phyloP scores from a whole-genome alignment of 352 stramenopile species.

The Saprolegnia diclina region DNA sequence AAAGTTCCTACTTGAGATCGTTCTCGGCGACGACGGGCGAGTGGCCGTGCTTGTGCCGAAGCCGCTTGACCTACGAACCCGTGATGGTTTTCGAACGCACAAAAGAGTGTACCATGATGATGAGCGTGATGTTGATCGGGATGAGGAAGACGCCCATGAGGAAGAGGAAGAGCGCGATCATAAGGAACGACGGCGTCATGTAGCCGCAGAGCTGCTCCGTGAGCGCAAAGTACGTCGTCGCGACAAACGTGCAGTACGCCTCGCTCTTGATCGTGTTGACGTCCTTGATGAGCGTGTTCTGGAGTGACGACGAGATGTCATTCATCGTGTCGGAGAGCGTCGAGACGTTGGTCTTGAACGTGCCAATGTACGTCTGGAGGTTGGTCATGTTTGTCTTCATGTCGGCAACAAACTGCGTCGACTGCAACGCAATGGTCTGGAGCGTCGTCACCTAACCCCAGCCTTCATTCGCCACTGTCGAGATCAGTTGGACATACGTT shows the following conservation, averaged over 20 bases:
- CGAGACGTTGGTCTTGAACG: slow-evolving; percentile 45
- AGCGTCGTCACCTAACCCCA: slow-evolving; percentile 21
- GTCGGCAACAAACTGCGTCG: slow-evolving; percentile 31
- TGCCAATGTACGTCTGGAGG: slow-evolving; percentile 32
- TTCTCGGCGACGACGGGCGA: background rate
- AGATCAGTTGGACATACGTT: slow-evolving; percentile 23
- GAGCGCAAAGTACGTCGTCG: slow-evolving; percentile 41
- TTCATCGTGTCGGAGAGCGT: slow-evolving; percentile 38
- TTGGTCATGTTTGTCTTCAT: slow-evolving; percentile 35
- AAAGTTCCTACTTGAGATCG: slow-evolving; percentile 19
- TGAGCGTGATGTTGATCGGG: slow-evolving; percentile 59
- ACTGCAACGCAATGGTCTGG: slow-evolving; percentile 28
- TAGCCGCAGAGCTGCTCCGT: slow-evolving; percentile 49
- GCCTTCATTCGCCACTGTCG: background rate
- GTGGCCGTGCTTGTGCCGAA: background rate
- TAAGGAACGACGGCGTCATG: slow-evolving; percentile 60
- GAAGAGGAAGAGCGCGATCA: slow-evolving; percentile 74
- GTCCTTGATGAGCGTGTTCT: slow-evolving; percentile 44
- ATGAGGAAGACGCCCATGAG: slow-evolving; percentile 59
- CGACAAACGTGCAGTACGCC: slow-evolving; percentile 59
- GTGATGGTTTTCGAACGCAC: too few relatives aligned
- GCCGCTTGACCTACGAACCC: slow-evolving; percentile 18
- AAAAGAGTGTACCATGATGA: slow-evolving; percentile 43
- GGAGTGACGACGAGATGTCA: slow-evolving; percentile 40
- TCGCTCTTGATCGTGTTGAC: slow-evolving; percentile 46